Base-by-base conservation (phyloP, 148 eudicot genomes). In the Dianthus caryophyllus region DNA sequence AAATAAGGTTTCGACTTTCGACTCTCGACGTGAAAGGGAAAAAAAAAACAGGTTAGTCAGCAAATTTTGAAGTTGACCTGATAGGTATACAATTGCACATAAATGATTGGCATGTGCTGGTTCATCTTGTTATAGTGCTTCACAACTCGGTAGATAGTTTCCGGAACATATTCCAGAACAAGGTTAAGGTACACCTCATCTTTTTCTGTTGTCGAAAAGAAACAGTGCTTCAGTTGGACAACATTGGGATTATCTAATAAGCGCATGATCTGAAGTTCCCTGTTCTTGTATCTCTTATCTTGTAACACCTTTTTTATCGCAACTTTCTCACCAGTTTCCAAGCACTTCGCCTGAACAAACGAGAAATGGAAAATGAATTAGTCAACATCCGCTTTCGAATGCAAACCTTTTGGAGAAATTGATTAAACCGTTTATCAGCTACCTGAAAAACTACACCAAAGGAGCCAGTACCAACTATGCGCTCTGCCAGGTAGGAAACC, bases 371-470 rank as follows among this genome's bases (percentile, higher is more conserved):
- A 2, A 18, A 70, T 21, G 6, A 15, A 46, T 38, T 33, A 27
- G 66, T 50, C 36, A 70, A 30, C 2, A 63, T 48, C 27, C 41
- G 62, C 24, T 48, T 15, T 0, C 51, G 27, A 27, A 26, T 29
- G 38, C 24, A 44, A 68, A 49, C 33, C 9, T 22, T 15, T 59
- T 49, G 65, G 16, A 46, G 9, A 54, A 27, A 66, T 9, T 5
- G 58, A 59, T 27, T 49, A 71, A 51, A 11, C 26, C 21, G 54
- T 38, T 27, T 52, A 33, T 51, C 36, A 55, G 25, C 67, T 80
- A 92, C 98, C 96, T 89, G 94, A 73, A 71, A 93, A 64, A 93
- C 98, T 39, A 87, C 95, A 67, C 98, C 98, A 76, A 93, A 93
- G 43, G 98, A 89, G 71, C 98, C 98, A 64, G 95, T 89, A 31